Base-by-base conservation (phyloP, 805 yeast species). In the Starmerella geochares region DNA sequence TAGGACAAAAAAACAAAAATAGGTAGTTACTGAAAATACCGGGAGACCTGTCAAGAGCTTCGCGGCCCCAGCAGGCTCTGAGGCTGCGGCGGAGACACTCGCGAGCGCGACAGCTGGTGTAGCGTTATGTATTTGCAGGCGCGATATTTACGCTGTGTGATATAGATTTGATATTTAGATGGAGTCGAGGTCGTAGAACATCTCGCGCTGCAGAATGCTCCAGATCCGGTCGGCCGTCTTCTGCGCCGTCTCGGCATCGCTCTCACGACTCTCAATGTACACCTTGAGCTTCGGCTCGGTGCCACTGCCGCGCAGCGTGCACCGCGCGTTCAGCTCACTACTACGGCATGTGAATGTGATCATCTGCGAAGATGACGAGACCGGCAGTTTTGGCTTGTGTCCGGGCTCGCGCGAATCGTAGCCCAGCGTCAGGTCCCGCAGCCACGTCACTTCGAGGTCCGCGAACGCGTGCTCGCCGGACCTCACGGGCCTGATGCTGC, bases 231-330 rank as follows among this genome's bases (percentile, higher is more conserved):
- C 66, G 0, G 95, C 90, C 8, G 81, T 60, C 0, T 38, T 52
- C 0, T 58, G 52, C 0, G 95, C 84, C 3, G 65, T 61, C 0
- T 52, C 60, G 39, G 74, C 83, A 8, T 69, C 63, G 0, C 54
- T 45, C 0, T 86, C 73, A 37, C 66, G 65, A 0, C 94, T 92
- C 62, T 90, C 98, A 29, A 90, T 80, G 66, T 90, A 90, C 0
- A 90, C 84, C 65, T 90, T 90, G 55, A 90, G 70, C 63, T 90
- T 90, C 2, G 96, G 96, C 64, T 90, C 98, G 0, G 98, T 90
- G 10, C 98, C 98, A 3, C 95, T 86, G 0, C 96, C 96, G 47
- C 98, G 74, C 45, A 85, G 79, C 0, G 97, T 88, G 61, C 88
- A 80, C 31, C 94, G 68, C 2, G 86, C 79, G 19, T 55, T 56